A percentile compares a stretch with the other conserved stretches of the same genome.
phyloP scores from a whole-genome alignment of 768 basidiomycete species.

The Pisolithus microcarpus region DNA sequence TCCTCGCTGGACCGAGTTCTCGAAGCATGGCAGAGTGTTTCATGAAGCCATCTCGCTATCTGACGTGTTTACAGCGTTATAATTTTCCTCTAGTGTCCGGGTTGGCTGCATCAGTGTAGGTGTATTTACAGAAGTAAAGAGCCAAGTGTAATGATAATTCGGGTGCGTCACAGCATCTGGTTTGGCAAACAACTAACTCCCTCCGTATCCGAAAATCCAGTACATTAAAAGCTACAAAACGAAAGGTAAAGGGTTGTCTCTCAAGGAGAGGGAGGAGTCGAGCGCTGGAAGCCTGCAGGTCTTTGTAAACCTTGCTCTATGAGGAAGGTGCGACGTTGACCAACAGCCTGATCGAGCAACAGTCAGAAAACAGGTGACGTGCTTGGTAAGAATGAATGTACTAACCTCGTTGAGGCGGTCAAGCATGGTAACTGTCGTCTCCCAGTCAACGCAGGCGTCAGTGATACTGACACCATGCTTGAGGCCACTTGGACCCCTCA shows the following conservation, averaged over 20 bases:
- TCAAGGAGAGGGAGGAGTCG: constrained; percentile 10
- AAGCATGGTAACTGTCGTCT: constrained; percentile 68
- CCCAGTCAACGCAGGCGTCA: constrained; percentile 89
- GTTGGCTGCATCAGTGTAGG: too few species aligned
- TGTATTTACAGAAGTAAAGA: too few species aligned
- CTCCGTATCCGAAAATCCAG: too few species aligned
- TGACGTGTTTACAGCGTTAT: background rate
- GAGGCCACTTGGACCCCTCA: constrained; percentile 55
- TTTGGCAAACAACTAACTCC: too few species aligned
- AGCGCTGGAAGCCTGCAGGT: constrained; percentile 24
- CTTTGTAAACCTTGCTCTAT: constrained; percentile 19
- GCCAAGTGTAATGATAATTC: too few species aligned
- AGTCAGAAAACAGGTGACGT: background rate
- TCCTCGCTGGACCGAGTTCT: constrained; percentile 62
- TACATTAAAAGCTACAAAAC: too few species aligned
- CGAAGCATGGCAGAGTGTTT: constrained; percentile 40
- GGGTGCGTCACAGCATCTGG: too few species aligned
- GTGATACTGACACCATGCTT: constrained; percentile 85
- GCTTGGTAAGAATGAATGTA: background rate
- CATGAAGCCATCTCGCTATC: constrained; percentile 1
- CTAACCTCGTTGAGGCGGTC: constrained; percentile 54
- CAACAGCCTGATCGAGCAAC: constrained; percentile 16
- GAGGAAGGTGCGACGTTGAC: constrained; percentile 18
- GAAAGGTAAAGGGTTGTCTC: too few species aligned
- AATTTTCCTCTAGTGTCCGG: too few species aligned